Evolutionary conservation across 352 stramenopile genomes (phyloP).

Genomic region (Pythium guiyangense): DNA sequence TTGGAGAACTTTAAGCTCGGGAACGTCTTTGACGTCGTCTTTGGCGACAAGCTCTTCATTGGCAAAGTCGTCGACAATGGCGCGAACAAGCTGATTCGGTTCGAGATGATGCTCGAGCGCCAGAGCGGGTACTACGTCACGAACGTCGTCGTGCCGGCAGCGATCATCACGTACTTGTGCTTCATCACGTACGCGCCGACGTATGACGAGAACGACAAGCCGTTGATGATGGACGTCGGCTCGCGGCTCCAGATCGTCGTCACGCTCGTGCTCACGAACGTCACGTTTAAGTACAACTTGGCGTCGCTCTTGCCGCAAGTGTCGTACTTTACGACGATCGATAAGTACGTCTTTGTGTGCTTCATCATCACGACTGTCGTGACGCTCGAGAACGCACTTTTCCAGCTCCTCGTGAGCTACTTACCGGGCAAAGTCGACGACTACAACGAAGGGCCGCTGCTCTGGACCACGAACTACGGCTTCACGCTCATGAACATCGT

Average conservation of each 20-base stretch:
- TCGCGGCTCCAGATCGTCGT: constrained; percentile 28
- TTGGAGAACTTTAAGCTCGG: constrained; percentile 28
- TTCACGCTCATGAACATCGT: constrained; percentile 28
- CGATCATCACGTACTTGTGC: constrained; percentile 36
- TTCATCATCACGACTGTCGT: constrained; percentile 26
- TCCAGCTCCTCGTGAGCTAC: constrained; percentile 9
- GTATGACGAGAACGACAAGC: background rate
- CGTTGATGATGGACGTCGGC: constrained; percentile 17
- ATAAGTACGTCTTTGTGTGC: constrained; percentile 35
- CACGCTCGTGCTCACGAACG: constrained; percentile 37
- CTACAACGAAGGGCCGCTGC: constrained; percentile 10
- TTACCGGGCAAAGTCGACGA: background rate
- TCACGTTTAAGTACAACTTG: constrained; percentile 36
- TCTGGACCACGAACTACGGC: constrained; percentile 13
- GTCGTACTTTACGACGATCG: constrained; percentile 36
- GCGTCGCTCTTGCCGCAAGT: constrained; percentile 26
- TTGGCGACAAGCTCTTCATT: constrained; percentile 27
- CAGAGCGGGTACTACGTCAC: constrained; percentile 30
- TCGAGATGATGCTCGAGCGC: constrained; percentile 35
- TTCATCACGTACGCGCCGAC: constrained; percentile 27
- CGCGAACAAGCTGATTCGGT: constrained; percentile 19
- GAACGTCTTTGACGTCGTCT: constrained; percentile 30
- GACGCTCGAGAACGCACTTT: constrained; percentile 28
- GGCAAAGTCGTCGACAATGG: constrained; percentile 18
- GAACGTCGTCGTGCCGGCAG: constrained; percentile 27